Evolutionary conservation across 148 eudicot genomes (phyloP), one percentile per base, ranked within the genome.

Genomic region (Oxyria digyna): DNA sequence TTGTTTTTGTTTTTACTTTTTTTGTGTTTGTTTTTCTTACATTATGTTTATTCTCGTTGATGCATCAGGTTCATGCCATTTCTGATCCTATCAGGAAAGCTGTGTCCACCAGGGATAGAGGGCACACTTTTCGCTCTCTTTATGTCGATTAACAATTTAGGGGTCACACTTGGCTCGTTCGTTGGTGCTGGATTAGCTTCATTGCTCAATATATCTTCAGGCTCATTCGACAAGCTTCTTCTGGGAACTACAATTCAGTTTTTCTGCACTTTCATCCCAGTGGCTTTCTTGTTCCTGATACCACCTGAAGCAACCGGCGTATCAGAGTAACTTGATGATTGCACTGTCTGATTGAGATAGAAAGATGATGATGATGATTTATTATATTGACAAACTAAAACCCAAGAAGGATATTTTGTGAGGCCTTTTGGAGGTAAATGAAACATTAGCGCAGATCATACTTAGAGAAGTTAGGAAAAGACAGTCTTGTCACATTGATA

Each of bases 91-190:
- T 94, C 97, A 0, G 98, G 98, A 50, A 94, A 88, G 74, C 88
- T 94, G 11, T 94, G 98, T 76, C 98, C 98, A 46, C 96, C 97
- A 15, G 98, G 98, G 62, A 88, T 94, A 6, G 98, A 94, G 84
- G 98, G 98, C 80, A 94, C 98, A 37, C 79, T 94, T 11, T 94
- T 94, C 50, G 96, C 98, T n/a, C 92, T 94, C 50, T 94, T 90
- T 79, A 94, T 94, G 98, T 94, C 98, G 4, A 86, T 94, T 57
- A 94, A 86, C 86, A 94, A 94, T 78, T 82, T 94, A 0, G 98
- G 97, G 45, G 38, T 83, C 15, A 90, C 96, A 1, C 14, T 94
- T 42, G 85, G 98, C 69, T 86, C 96, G 26, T 86, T 90, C 57
- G 75, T 82, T 4, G 97, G 98, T 42, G 97, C 97, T 17, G 85